These are phyloP conservation scores for Aspergillus eucalypticola DNA, from an alignment of 2,329 filamentous ascomycete species.

Conservation along the genomic window DNA sequence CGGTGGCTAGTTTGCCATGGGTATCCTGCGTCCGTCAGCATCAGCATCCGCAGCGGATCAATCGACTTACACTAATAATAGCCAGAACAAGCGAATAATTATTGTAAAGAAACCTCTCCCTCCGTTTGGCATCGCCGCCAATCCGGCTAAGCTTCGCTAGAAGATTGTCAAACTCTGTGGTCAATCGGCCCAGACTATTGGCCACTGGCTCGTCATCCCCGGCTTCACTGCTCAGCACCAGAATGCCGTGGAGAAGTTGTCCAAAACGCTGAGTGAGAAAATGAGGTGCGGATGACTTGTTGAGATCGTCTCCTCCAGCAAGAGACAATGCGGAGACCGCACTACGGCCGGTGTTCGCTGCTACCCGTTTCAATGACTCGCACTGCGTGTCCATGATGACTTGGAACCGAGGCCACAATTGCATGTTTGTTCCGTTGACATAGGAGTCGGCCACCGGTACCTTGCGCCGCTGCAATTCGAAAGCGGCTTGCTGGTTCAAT, in stretches of 20 bases:
- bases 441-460: constrained; percentile 87
- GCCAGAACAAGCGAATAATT: constrained; percentile 95
- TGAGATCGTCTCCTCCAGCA: constrained; percentile 50
- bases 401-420: constrained; percentile 94
- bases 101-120: constrained; percentile 87
- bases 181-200: constrained; percentile 73
- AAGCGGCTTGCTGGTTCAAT: constrained; percentile 89
- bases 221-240: constrained; percentile 81
- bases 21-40: constrained; percentile 41
- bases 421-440: constrained; percentile 92
- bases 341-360: constrained; percentile 49
- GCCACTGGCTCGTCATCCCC: constrained; percentile 92
- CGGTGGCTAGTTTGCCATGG: constrained; percentile 55
- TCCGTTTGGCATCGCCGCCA: constrained; percentile 72
- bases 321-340: constrained; percentile 56
- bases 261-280: constrained; percentile 93
- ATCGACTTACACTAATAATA: constrained; percentile 68
- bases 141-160: constrained; percentile 77
- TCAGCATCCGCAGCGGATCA: not conserved
- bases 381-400: constrained; percentile 90
- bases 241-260: constrained; percentile 82
- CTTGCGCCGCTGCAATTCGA: constrained; percentile 87
- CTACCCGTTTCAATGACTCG: constrained; percentile 72
- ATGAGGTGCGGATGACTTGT: constrained; percentile 68
- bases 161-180: constrained; percentile 81